Base-by-base conservation (phyloP, 2,329 filamentous ascomycete genomes). In the Hypoxylon sp. region DNA sequence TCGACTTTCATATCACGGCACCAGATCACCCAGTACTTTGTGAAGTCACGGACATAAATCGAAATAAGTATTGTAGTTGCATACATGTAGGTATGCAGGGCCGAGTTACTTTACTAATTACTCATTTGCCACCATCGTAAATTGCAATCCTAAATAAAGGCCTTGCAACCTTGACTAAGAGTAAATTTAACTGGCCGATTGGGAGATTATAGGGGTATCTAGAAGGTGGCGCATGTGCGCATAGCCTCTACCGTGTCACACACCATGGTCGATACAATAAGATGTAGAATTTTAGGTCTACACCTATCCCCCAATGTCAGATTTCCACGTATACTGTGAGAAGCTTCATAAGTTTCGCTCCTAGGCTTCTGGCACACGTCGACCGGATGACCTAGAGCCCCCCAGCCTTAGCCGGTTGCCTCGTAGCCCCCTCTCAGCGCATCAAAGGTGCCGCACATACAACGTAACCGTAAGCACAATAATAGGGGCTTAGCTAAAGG, bases 211-310 rank as follows among this genome's bases (percentile, higher is more conserved):
- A 22, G 33, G 22, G 46, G 25, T 27, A 13, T 40, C 31, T 37
- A 37, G 11, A 10, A 14, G 11, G 33, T 10, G 33, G 11, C 33
- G 33, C 33, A 44, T 44, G 10, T 35, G 46, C 5, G 27, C 40
- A 54, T 27, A 54, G 37, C 49, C 25, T 55, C 59, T 62, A 10
- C n/a, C 22, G 40, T 56, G 50, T 40, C 31, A 62, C 59, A n/a
- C 42, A 56, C 51, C 59, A 25, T 4, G 13, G 1, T 22, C n/a
- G 20, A 30, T 48, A 14, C 25, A 35, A 48, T 48, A 22, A 40
- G 22, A 44, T 30, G 27, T 6, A 35, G 14, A 14, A 51, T 35
- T 37, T 10, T 10, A 6, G 11, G 31, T 6, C 31, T 33, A 33
- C 2, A 10, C 33, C 14, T 37, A 5, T 14, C 33, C 11, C 33